Evolutionary conservation across 768 basidiomycete genomes (phyloP).

Genomic region (Trametes cinnabarina): DNA sequence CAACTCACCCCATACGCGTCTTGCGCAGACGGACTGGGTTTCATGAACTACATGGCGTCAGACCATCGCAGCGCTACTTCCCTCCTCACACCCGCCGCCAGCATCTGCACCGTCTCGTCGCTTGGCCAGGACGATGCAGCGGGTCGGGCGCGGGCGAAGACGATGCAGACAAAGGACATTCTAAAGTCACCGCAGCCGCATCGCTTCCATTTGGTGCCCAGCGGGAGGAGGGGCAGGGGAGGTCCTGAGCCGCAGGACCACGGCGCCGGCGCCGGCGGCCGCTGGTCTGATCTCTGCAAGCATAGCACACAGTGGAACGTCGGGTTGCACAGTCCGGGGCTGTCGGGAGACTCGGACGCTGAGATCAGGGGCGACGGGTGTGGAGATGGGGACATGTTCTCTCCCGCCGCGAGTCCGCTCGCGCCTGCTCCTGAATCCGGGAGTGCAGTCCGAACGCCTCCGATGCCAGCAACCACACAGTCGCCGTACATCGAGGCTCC

Average conservation of each 20-base stretch:
- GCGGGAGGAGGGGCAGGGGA: background rate
- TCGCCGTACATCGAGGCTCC: background rate
- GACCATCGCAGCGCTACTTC: conserved; percentile 1
- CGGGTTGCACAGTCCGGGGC: background rate
- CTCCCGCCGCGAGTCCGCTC: background rate
- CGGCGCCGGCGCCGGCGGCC: too few species aligned
- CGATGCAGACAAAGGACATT: conserved; percentile 19
- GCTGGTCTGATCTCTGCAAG: too few species aligned
- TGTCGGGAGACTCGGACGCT: background rate
- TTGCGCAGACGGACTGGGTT: conserved; percentile 9
- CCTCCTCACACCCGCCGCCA: conserved; percentile 8
- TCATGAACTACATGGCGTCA: background rate
- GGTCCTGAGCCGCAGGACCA: too few species aligned
- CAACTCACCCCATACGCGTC: conserved; percentile 9
- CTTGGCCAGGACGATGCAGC: background rate
- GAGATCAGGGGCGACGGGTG: too few species aligned
- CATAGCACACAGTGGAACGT: background rate
- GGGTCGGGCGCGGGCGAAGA: conserved; percentile 7
- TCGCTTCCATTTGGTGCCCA: conserved; percentile 11
- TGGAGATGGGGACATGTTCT: background rate
- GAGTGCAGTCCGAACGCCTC: background rate
- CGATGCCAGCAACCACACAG: background rate
- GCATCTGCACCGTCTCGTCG: conserved; percentile 14
- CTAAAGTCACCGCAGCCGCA: conserved; percentile 15
- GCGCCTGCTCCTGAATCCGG: background rate